Conservation (phyloP, 208 protist genomes). For the Trypanosoma avium region DNA sequence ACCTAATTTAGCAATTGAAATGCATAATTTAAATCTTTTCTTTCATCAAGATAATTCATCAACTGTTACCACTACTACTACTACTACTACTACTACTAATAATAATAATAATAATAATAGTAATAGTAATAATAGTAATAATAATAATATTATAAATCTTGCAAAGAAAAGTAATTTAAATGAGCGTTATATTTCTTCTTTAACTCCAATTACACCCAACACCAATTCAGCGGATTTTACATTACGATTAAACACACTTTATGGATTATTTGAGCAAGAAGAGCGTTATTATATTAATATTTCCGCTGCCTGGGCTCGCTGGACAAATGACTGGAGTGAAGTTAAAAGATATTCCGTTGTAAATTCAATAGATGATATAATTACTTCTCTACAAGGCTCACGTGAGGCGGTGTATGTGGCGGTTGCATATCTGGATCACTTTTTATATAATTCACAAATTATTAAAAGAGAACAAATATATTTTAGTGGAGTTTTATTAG, state of each 20-base stretch:
- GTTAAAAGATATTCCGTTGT: constrained; percentile 58
- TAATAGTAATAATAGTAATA: neutral
- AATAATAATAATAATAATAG: neutral
- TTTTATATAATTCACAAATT: constrained; percentile 37
- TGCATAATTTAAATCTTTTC: too few relatives aligned
- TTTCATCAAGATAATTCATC: too few relatives aligned
- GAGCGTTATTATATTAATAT: constrained; percentile 40
- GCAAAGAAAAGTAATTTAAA: neutral
- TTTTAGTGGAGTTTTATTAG: constrained; percentile 71
- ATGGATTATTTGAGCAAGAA: constrained; percentile 23
- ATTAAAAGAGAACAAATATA: constrained; percentile 31
- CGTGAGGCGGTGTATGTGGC: constrained; percentile 67
- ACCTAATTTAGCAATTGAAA: neutral
- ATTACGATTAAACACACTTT: neutral
- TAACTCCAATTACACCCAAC: neutral
- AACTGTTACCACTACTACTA: neutral
- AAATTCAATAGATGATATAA: constrained; percentile 73
- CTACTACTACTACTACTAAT: neutral
- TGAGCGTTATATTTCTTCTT: neutral
- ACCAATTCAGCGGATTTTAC: constrained; percentile 1
- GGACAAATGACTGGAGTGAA: constrained; percentile 48
- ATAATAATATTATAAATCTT: neutral
- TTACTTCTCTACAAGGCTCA: constrained; percentile 55
- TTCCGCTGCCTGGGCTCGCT: constrained; percentile 47
- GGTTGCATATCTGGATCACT: constrained; percentile 65